phyloP scores from a whole-genome alignment of 176 grass and related monocot species.

The Ampelocalamus luodianensis region DNA sequence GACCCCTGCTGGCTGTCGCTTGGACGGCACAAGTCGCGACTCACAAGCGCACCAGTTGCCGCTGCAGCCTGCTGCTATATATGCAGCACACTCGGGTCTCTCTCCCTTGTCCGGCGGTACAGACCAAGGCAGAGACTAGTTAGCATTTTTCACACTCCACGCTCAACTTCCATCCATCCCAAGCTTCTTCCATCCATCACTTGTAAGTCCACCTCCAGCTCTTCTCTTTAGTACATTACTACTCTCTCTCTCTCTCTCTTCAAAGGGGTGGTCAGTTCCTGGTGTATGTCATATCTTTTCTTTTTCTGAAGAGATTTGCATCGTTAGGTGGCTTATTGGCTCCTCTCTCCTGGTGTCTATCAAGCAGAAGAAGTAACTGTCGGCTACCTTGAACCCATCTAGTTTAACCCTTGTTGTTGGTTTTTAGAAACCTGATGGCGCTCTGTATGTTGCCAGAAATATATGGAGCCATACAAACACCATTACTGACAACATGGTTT shows the following conservation, averaged over 20 bases:
- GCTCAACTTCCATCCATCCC: not conserved
- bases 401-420: too few relatives aligned
- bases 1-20: not conserved
- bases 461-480: too few relatives aligned
- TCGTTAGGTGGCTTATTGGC: not conserved
- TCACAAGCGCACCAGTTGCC: slow-evolving; percentile 7
- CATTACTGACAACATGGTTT: not conserved
- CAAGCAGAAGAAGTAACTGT: too few relatives aligned
- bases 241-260: not conserved
- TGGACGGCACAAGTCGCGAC: not conserved
- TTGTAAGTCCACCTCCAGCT: not conserved
- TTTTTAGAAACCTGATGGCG: not conserved
- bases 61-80: slow-evolving; percentile 11
- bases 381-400: not conserved
- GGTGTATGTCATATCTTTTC: not conserved
- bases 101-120: not conserved
- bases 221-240: too few relatives aligned
- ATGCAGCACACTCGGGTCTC: not conserved
- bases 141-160: not conserved
- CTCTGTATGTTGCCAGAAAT: not conserved
- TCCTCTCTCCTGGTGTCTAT: not conserved
- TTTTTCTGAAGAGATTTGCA: not conserved
- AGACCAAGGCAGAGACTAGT: not conserved
- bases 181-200: not conserved
- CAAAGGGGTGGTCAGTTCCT: not conserved